phyloP scores from a whole-genome alignment of 78 protist genomes.

The Planoprotostelium fungivorum region DNA sequence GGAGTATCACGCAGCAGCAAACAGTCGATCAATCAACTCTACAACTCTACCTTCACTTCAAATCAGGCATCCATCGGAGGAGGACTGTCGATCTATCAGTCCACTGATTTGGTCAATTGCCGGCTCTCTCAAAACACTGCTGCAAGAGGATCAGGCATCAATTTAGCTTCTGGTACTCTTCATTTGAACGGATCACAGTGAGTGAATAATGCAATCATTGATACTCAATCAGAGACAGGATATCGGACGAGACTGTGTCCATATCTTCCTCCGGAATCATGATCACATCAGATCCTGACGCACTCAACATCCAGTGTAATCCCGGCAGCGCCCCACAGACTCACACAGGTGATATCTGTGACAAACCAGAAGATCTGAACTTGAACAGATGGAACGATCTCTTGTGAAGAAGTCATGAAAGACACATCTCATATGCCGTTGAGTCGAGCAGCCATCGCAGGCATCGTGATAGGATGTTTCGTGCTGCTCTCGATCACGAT shows the following conservation, averaged over 20 bases:
- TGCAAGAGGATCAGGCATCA: background rate
- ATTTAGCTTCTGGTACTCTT: background rate
- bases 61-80: background rate
- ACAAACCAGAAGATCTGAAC: background rate
- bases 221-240: background rate
- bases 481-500: background rate
- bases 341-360: background rate
- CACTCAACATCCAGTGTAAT: background rate
- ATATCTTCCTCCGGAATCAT: background rate
- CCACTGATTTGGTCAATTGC: background rate
- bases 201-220: background rate
- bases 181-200: background rate
- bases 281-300: background rate
- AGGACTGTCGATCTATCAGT: background rate
- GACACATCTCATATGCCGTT: background rate
- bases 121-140: background rate
- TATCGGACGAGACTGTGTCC: background rate
- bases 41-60: background rate
- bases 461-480: background rate
- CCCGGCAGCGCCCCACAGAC: background rate
- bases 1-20: background rate
- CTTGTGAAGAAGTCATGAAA: background rate
- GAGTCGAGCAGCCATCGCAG: background rate
- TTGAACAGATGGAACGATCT: background rate
- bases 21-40: background rate